Evolutionary conservation across 345 rosid genomes (phyloP), one percentile per base, ranked within the genome.

Genomic region (Rhodamnia argentea): DNA sequence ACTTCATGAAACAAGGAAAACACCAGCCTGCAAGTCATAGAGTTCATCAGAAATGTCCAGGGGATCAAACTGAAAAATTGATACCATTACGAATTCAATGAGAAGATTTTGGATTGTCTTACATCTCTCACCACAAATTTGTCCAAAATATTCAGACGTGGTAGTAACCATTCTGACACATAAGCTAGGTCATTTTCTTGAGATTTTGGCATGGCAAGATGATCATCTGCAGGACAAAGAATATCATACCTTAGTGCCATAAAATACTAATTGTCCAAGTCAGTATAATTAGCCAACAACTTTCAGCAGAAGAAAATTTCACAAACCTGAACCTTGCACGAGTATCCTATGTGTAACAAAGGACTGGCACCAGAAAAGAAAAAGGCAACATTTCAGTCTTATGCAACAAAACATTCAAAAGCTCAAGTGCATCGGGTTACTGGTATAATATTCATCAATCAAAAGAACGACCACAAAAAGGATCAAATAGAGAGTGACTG

Each of bases 271-370:
- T 1, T 9, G 81, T 70, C 47, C 47, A 37, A 70, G 81, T 70
- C 26, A 37, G 81, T 70, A 44, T 18, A 13, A 37, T 37, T 44
- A 70, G 81, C 26, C 14, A 47, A 26, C 57, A 44, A 23, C 24
- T 26, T 40, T 52, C 18, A 83, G 22, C 47, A 47, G 40, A 27
- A 32, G 54, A 52, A 60, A 82, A 84, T 50, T 83, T 56, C 82
- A 13, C 83, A 47, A 86, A 93, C 95, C 97, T 91, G 91, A 86
- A 85, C 89, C 60, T 86, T 82, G 93, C 85, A 93, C 78, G 0
- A 90, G 84, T 55, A 93, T 59, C 90, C 95, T 90, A 88, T 95
- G 97, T 5, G 98, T 94, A 32, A 96, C 95, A 88, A 96, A 91
- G 44, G 93, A 89, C 96, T 95, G 26, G 95, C 92, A 93, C 32